Evolutionary conservation across 352 stramenopile species (phyloP).

Genomic region (Pythium rishiriense): DNA sequence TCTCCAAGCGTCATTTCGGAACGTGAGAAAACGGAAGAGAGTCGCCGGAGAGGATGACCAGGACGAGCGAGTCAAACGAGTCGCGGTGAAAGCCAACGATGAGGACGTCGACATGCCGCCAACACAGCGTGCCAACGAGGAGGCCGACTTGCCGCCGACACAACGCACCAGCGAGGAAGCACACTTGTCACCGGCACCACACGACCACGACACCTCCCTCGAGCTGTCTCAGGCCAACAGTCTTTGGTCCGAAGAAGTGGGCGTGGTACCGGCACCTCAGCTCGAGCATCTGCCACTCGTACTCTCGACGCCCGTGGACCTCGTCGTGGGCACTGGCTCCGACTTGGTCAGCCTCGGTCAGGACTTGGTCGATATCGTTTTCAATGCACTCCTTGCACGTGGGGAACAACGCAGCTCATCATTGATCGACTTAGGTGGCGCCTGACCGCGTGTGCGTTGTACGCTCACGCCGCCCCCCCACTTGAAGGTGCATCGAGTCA

Average conservation of each 20-base stretch:
- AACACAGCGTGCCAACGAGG: background rate
- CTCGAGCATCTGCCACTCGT: background rate
- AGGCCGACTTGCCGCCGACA: background rate
- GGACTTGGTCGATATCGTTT: background rate
- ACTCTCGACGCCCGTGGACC: background rate
- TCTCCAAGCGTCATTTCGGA: background rate
- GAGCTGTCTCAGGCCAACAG: conserved; percentile 10
- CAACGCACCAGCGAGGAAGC: too few relatives aligned
- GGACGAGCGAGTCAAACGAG: background rate
- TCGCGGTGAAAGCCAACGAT: background rate
- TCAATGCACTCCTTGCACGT: too few relatives aligned
- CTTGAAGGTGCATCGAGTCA: too few relatives aligned
- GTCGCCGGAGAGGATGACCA: background rate
- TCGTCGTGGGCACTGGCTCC: background rate
- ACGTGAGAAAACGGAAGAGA: conserved; percentile 7
- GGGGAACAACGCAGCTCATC: too few relatives aligned
- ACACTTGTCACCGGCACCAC: background rate
- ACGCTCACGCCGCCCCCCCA: too few relatives aligned
- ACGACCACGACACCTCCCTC: background rate
- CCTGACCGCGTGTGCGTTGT: too few relatives aligned
- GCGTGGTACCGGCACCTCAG: background rate
- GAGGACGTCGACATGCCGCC: background rate
- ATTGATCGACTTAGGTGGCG: too few relatives aligned
- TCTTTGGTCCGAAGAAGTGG: conserved; percentile 2
- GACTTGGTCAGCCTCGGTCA: background rate